A percentile compares a stretch with the other conserved stretches of the same genome.
These are phyloP conservation scores for Lepidium campestre DNA, from an alignment of 441 rosid species.

Conservation along the genomic window DNA sequence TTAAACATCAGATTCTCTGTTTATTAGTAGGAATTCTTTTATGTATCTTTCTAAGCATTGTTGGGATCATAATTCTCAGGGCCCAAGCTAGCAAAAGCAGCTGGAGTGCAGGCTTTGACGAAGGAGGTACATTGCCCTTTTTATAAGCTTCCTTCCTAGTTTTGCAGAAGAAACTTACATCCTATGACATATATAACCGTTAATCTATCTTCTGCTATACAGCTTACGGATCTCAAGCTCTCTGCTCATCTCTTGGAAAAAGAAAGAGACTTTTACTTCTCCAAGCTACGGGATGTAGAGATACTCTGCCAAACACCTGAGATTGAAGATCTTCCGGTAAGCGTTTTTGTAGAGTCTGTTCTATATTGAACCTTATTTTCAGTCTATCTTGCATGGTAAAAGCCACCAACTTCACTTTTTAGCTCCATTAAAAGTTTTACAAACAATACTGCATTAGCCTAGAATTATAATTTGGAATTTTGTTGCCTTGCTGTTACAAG, in stretches of 20 bases:
- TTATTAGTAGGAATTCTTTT: neutral
- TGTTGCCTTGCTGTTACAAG: neutral
- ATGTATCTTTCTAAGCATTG: slow-evolving; percentile 1
- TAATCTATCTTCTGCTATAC: neutral
- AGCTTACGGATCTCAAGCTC: slow-evolving; percentile 76
- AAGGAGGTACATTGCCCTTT: slow-evolving; percentile 53
- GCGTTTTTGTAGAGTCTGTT: slow-evolving; percentile 5
- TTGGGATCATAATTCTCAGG: slow-evolving; percentile 32
- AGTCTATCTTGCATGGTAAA: neutral
- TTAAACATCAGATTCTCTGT: neutral
- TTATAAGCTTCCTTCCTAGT: neutral
- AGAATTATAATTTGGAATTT: neutral
- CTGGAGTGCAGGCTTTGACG: slow-evolving; percentile 57
- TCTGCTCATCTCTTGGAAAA: slow-evolving; percentile 71
- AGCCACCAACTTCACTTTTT: neutral
- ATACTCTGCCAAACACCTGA: slow-evolving; percentile 80
- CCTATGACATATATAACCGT: neutral
- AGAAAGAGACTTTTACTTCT: slow-evolving; percentile 93
- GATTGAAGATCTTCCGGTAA: slow-evolving; percentile 59
- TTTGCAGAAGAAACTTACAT: neutral
- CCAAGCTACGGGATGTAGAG: slow-evolving; percentile 80
- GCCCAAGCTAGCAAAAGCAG: slow-evolving; percentile 49
- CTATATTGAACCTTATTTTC: neutral
- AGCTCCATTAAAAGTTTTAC: neutral
- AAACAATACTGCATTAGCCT: neutral